These are phyloP conservation scores for Ophiostoma himal-ulmi DNA, from an alignment of 2,329 filamentous ascomycete species.

Conservation along the genomic window DNA sequence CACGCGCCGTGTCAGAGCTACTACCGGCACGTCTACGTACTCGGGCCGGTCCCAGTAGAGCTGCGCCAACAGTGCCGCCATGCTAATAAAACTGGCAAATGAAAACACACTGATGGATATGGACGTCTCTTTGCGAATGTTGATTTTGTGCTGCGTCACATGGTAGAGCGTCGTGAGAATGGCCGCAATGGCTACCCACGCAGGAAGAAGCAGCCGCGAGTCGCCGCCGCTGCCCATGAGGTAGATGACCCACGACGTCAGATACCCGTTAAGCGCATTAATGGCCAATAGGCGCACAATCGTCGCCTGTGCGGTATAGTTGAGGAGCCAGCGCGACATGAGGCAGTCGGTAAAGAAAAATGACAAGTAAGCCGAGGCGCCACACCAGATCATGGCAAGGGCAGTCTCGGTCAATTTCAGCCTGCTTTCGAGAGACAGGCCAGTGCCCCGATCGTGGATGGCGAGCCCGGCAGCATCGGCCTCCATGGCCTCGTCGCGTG, in stretches of 20 bases:
- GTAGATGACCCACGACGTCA: constrained; percentile 66
- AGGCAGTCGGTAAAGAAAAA: constrained; percentile 81
- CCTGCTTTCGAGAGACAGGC: constrained; percentile 38
- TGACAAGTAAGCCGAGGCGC: constrained; percentile 68
- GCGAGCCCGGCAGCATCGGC: constrained; percentile 16
- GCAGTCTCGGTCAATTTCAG: constrained; percentile 61
- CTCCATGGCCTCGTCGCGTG: constrained; percentile 21
- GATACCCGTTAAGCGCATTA: constrained; percentile 67
- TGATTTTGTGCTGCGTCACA: constrained; percentile 70
- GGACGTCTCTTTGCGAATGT: constrained; percentile 71
- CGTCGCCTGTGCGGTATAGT: constrained; percentile 76
- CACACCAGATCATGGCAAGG: constrained; percentile 71
- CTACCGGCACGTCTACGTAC: constrained; percentile 55
- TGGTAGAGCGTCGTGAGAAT: constrained; percentile 70
- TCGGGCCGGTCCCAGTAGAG: constrained; percentile 58
- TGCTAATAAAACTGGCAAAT: constrained; percentile 68
- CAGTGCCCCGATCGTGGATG: constrained; percentile 17
- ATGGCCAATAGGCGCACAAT: constrained; percentile 72
- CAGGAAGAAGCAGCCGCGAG: constrained; percentile 64
- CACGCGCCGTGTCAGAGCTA: constrained; percentile 38
- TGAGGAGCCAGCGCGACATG: constrained; percentile 80
- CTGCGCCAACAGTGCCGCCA: constrained; percentile 62
- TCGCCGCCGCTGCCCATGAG: constrained; percentile 65
- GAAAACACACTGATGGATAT: constrained; percentile 73
- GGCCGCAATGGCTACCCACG: constrained; percentile 72